phyloP scores from a whole-genome alignment of 1,284 basidiomycete genomes.

The Cyathus olla region DNA sequence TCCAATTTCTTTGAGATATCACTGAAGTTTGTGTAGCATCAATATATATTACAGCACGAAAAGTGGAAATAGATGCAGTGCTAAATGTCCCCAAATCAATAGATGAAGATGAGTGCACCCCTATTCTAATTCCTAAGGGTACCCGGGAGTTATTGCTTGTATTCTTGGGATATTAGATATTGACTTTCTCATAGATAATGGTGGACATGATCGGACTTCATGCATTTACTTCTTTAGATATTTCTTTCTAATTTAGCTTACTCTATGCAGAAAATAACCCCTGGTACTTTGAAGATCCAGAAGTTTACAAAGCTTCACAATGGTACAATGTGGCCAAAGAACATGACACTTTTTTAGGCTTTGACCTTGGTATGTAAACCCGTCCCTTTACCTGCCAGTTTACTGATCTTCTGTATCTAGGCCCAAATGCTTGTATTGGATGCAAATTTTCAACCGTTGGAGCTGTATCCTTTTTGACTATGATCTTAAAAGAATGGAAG shows the following conservation, averaged over 20 bases:
- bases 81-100: slow-evolving; percentile 38
- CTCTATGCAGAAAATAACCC: slow-evolving; percentile 41
- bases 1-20: too few species aligned
- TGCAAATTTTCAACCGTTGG: slow-evolving; percentile 65
- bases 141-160: too few species aligned
- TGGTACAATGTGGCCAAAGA: slow-evolving; percentile 41
- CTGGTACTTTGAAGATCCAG: slow-evolving; percentile 43
- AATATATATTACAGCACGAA: slow-evolving; percentile 37
- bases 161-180: too few species aligned
- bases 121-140: slow-evolving; percentile 40
- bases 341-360: slow-evolving; percentile 54
- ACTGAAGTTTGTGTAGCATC: slow-evolving; percentile 26
- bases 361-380: slow-evolving; percentile 53
- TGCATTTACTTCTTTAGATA: slow-evolving; percentile 39
- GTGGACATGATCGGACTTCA: slow-evolving; percentile 64
- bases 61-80: slow-evolving; percentile 40
- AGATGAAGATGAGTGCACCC: slow-evolving; percentile 36
- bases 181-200: slow-evolving; percentile 35
- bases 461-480: background rate
- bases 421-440: slow-evolving; percentile 65
- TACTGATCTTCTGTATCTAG: slow-evolving; percentile 24
- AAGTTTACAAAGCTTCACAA: slow-evolving; percentile 42
- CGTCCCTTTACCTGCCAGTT: too few species aligned
- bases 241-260: background rate
- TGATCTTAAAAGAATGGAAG: too few species aligned